A percentile compares a stretch with the other conserved stretches of the same genome.
Evolutionary conservation across 164 flowering plant species (phyloP).

Genomic region (Hamamelis virginiana): DNA sequence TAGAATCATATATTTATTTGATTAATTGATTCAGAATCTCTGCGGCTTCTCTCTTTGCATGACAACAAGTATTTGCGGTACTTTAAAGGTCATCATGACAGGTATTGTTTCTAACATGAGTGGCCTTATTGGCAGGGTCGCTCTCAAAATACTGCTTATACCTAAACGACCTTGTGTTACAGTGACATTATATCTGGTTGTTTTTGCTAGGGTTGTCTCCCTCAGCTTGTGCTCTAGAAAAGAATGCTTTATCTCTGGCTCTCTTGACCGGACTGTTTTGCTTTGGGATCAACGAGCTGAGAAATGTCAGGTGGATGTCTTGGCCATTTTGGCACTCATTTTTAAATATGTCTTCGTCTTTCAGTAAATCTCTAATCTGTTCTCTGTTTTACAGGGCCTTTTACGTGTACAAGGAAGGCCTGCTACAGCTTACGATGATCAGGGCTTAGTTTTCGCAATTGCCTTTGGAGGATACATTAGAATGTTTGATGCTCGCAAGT

Average conservation of each 20-base stretch:
- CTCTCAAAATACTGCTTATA: not conserved
- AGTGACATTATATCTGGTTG: constrained; percentile 1
- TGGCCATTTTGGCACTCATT: not conserved
- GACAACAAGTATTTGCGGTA: constrained; percentile 97
- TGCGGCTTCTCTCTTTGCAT: constrained; percentile 92
- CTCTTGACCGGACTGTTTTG: constrained; percentile 93
- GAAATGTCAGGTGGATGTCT: constrained; percentile 76
- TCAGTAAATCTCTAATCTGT: constrained; percentile 7
- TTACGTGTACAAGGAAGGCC: constrained; percentile 97
- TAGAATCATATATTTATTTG: constrained; percentile 10
- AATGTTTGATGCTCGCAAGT: constrained; percentile 94
- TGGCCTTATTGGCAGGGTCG: not conserved
- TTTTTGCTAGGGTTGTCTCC: constrained; percentile 74
- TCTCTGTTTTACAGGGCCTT: constrained; percentile 57
- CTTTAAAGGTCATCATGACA: constrained; percentile 98
- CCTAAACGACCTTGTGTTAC: not conserved
- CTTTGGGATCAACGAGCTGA: constrained; percentile 98
- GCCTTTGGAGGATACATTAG: constrained; percentile 93
- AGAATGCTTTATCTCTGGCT: constrained; percentile 92
- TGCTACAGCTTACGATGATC: constrained; percentile 95
- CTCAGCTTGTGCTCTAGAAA: constrained; percentile 84
- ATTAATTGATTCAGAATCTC: constrained; percentile 61
- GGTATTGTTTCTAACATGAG: constrained; percentile 37
- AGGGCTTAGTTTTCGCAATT: constrained; percentile 86
- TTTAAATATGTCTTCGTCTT: not conserved